A percentile compares a stretch with the other conserved stretches of the same genome.
These are phyloP conservation scores for Cyberlindnera japonica DNA, from an alignment of 805 yeast species.

Conservation along the genomic window DNA sequence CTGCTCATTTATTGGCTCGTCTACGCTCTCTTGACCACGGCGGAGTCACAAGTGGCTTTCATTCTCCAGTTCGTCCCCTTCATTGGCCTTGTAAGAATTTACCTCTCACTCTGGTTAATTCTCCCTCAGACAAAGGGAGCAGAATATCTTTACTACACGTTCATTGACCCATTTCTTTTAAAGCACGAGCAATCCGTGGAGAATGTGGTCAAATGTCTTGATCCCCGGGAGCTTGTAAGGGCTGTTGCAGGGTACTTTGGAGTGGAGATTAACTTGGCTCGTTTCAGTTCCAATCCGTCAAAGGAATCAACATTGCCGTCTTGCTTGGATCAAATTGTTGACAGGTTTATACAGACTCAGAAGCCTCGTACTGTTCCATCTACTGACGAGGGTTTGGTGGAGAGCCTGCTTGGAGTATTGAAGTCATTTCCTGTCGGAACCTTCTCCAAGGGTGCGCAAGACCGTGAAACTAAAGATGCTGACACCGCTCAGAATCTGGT, in stretches of 20 bases:
- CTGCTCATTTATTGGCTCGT: slow-evolving; percentile 70
- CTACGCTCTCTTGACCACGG: slow-evolving; percentile 37
- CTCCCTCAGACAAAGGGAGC: slow-evolving; percentile 49
- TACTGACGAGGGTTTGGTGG: slow-evolving; percentile 8
- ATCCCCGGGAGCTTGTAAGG: slow-evolving; percentile 9
- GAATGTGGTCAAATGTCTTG: slow-evolving; percentile 5
- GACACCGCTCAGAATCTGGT: neutral
- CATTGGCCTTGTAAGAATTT: slow-evolving; percentile 44
- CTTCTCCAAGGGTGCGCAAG: neutral
- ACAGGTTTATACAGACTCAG: slow-evolving; percentile 5
- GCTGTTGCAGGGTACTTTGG: slow-evolving; percentile 6
- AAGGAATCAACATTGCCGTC: neutral
- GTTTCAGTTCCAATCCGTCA: neutral
- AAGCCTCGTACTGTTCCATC: neutral
- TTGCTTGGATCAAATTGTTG: slow-evolving; percentile 10
- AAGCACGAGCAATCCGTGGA: slow-evolving; percentile 36
- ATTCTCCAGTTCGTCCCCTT: slow-evolving; percentile 53
- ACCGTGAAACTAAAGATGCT: no score
- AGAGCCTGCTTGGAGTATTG: slow-evolving; percentile 13
- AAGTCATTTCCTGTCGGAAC: slow-evolving; percentile 5
- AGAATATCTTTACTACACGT: slow-evolving; percentile 34
- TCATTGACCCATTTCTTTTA: slow-evolving; percentile 37
- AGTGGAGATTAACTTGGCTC: slow-evolving; percentile 7
- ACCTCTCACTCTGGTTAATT: slow-evolving; percentile 58
- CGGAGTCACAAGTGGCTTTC: slow-evolving; percentile 40